These are phyloP conservation scores for Colletotrichum sp. DNA, from an alignment of 2,329 filamentous ascomycete genomes.

Conservation along the genomic window DNA sequence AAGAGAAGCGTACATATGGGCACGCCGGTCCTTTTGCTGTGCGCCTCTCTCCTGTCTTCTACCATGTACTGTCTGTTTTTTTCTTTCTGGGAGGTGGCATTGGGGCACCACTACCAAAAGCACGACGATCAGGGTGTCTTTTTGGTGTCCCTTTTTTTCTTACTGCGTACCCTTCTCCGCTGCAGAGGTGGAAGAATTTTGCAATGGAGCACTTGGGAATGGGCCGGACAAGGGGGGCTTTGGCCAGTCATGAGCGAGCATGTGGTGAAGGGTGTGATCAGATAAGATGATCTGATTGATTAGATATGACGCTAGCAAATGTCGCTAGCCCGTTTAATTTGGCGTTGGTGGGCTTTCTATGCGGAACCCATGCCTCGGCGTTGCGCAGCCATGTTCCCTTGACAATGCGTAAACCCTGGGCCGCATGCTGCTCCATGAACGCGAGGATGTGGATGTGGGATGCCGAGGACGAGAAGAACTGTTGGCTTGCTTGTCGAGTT, in stretches of 20 bases:
- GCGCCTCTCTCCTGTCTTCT: not conserved
- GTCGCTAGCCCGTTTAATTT: conserved; percentile 10
- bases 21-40: not conserved
- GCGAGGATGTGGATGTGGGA: not conserved
- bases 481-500: not conserved
- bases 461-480: not conserved
- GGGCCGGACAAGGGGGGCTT: conserved; percentile 1
- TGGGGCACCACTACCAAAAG: not conserved
- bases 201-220: not conserved
- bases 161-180: not conserved
- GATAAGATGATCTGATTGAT: conserved; percentile 22
- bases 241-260: not conserved
- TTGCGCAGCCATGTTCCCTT: not conserved
- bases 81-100: not conserved
- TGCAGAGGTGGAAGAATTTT: conserved; percentile 11
- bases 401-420: not conserved
- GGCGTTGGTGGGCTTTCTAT: not conserved
- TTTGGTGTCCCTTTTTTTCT: not conserved
- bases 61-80: not conserved
- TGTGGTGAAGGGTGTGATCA: conserved; percentile 15
- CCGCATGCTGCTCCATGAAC: not conserved
- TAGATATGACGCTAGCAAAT: conserved; percentile 18
- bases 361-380: not conserved
- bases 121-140: conserved; percentile 1
- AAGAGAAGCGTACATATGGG: not conserved